These are phyloP conservation scores for Pythium insidiosum DNA, from an alignment of 352 stramenopile genomes.

Conservation along the genomic window DNA sequence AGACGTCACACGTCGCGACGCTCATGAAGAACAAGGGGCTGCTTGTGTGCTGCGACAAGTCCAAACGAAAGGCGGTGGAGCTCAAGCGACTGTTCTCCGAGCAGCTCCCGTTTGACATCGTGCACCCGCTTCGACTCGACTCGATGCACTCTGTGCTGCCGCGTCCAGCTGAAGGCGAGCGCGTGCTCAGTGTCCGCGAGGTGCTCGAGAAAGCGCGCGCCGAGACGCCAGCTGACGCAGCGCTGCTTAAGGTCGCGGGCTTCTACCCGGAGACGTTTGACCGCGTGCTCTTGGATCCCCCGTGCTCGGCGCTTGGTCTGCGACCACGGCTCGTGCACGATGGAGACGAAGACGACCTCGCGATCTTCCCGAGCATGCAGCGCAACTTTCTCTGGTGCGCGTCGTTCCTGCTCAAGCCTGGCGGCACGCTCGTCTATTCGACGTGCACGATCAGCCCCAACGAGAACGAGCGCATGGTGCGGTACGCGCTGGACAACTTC, in stretches of 20 bases:
- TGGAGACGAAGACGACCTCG: constrained; percentile 54
- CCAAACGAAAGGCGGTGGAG: constrained; percentile 79
- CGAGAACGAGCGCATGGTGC: constrained; percentile 92
- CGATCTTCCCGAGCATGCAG: constrained; percentile 81
- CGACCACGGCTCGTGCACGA: constrained; percentile 87
- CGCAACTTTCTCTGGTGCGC: constrained; percentile 86
- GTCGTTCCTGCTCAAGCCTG: constrained; percentile 84
- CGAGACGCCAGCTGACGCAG: constrained; percentile 34
- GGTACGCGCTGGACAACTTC: constrained; percentile 83
- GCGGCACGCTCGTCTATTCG: constrained; percentile 91
- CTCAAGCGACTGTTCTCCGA: constrained; percentile 72
- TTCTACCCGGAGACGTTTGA: constrained; percentile 94
- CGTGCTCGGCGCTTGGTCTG: constrained; percentile 87
- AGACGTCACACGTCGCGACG: constrained; percentile 90
- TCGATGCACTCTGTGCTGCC: constrained; percentile 83
- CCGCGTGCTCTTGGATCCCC: constrained; percentile 90
- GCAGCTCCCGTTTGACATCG: constrained; percentile 40
- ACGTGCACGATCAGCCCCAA: constrained; percentile 92
- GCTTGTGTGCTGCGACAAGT: constrained; percentile 87
- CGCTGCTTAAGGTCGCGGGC: constrained; percentile 69
- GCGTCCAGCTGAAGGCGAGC: constrained; percentile 52
- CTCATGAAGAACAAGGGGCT: constrained; percentile 87
- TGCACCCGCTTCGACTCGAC: constrained; percentile 66
- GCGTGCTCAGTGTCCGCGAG: constrained; percentile 32
- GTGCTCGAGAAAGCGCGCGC: constrained; percentile 49